These are phyloP conservation scores for Bolboschoenoplectus hybrid DNA, from an alignment of 202 grass and related monocot species.

Conservation along the genomic window DNA sequence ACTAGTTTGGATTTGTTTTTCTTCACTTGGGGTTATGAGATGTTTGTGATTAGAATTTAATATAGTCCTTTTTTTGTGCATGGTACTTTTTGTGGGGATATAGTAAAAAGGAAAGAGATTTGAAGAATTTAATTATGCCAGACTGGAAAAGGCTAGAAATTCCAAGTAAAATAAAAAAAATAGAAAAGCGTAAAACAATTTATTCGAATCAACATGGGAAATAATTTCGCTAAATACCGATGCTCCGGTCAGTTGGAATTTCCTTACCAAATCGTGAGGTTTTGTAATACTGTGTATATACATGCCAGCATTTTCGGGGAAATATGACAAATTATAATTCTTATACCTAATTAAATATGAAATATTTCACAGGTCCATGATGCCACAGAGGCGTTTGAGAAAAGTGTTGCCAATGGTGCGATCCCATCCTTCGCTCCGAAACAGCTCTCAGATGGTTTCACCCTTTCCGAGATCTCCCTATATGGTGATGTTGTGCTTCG, in stretches of 20 bases:
- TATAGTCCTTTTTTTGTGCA: neutral
- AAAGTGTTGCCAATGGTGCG: slow-evolving; percentile 68
- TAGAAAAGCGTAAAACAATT: neutral
- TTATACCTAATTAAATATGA: neutral
- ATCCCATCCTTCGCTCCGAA: slow-evolving; percentile 63
- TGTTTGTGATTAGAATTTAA: neutral
- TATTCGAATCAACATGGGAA: neutral
- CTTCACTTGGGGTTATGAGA: neutral
- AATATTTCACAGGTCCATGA: slow-evolving; percentile 49
- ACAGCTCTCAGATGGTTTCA: slow-evolving; percentile 61
- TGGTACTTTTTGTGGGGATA: neutral
- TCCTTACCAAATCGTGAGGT: neutral
- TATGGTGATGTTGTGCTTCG: slow-evolving; percentile 88
- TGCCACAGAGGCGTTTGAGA: slow-evolving; percentile 65
- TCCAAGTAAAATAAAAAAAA: neutral
- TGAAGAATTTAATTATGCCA: neutral
- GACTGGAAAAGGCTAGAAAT: neutral
- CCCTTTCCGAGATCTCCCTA: slow-evolving; percentile 76
- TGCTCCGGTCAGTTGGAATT: neutral
- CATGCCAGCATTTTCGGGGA: neutral
- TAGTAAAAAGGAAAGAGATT: neutral
- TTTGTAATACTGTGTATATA: neutral
- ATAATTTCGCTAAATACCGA: neutral
- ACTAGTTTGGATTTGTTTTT: neutral
- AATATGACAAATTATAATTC: neutral